These are phyloP conservation scores for Pinus taeda DNA, from an alignment of 75 land plant genomes.

Conservation along the genomic window DNA sequence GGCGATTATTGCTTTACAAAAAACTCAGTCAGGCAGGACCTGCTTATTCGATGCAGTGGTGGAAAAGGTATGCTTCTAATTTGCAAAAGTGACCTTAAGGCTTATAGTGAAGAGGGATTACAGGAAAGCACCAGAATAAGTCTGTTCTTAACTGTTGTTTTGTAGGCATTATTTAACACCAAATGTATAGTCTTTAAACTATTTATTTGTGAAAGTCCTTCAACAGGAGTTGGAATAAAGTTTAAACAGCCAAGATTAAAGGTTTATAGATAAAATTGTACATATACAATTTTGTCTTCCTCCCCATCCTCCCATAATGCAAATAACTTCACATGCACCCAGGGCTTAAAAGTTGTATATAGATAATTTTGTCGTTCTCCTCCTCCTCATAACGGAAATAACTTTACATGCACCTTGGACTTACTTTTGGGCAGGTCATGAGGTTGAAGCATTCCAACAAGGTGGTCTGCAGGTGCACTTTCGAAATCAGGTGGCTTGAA, in stretches of 20 bases:
- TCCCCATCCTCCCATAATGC: too few species aligned
- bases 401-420: background rate
- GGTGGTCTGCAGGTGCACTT: slow-evolving; percentile 28
- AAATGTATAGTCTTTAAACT: slow-evolving; percentile 1
- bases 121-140: background rate
- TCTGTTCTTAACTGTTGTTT: background rate
- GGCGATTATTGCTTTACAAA: slow-evolving; percentile 20
- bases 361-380: background rate
- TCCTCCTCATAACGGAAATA: background rate
- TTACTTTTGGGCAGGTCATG: slow-evolving; percentile 15
- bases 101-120: background rate
- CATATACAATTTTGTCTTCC: too few species aligned
- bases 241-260: background rate
- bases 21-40: slow-evolving; percentile 4
- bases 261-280: background rate
- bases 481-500: slow-evolving; percentile 26
- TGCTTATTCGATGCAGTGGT: slow-evolving; percentile 31
- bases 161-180: background rate
- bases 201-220: background rate
- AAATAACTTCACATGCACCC: too few species aligned
- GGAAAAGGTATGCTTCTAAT: slow-evolving; percentile 23
- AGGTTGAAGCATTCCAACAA: slow-evolving; percentile 28
- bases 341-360: background rate
- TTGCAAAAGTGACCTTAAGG: background rate
- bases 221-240: background rate